Percentiles rank a stretch among this genome's conserved stretches.
phyloP scores from a whole-genome alignment of 2,329 filamentous ascomycete species.

The Xylaria digitata region DNA sequence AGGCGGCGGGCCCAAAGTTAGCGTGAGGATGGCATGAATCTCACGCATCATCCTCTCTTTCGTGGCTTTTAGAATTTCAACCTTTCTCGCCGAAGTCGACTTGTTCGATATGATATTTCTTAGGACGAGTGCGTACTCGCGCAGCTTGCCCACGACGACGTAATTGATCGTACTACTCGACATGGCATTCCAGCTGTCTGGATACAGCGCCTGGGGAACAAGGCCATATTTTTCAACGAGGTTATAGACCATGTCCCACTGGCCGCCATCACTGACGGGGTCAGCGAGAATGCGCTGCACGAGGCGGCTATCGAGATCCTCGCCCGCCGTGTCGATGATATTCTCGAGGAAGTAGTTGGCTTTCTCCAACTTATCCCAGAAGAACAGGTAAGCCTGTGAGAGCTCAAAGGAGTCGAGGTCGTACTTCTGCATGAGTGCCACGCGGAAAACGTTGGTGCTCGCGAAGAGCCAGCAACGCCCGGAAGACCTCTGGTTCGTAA shows the following conservation, averaged over 20 bases:
- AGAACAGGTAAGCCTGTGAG: constrained; percentile 89
- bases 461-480: constrained; percentile 94
- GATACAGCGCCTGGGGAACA: constrained; percentile 84
- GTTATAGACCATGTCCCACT: constrained; percentile 94
- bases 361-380: constrained; percentile 95
- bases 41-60: constrained; percentile 84
- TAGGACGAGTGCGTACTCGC: constrained; percentile 83
- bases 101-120: constrained; percentile 63
- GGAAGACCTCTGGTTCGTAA: constrained; percentile 85
- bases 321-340: constrained; percentile 76
- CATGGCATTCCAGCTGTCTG: constrained; percentile 82
- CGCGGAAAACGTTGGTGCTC: constrained; percentile 88
- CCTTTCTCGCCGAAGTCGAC: constrained; percentile 46
- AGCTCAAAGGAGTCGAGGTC: constrained; percentile 82
- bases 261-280: constrained; percentile 83
- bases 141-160: constrained; percentile 83
- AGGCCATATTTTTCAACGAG: constrained; percentile 88
- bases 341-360: constrained; percentile 90
- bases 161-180: constrained; percentile 76
- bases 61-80: constrained; percentile 56
- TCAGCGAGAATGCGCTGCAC: constrained; percentile 75
- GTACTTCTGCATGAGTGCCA: constrained; percentile 88
- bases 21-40: constrained; percentile 82
- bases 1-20: constrained; percentile 84
- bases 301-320: constrained; percentile 78